Conservation (phyloP, 2,329 filamentous ascomycete genomes). For the Sporothrix schenckii region DNA sequence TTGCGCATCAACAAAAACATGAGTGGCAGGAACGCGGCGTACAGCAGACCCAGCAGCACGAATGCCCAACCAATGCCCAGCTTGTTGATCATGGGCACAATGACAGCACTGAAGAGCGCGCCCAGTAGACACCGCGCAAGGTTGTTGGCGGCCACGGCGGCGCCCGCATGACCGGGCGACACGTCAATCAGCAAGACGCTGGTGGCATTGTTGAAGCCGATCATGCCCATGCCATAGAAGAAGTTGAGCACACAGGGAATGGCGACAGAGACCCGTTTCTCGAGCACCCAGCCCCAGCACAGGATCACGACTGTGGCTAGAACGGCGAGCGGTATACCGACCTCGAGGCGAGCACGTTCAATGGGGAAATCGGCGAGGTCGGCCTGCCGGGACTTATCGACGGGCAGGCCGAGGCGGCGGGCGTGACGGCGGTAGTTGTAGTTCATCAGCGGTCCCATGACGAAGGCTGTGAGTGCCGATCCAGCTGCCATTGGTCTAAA, state of each 20-base stretch:
- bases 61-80: conserved; percentile 48
- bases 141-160: conserved; percentile 61
- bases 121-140: conserved; percentile 59
- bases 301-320: conserved; percentile 53
- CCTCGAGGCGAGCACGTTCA: conserved; percentile 54
- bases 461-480: conserved; percentile 50
- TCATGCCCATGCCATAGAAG: conserved; percentile 53
- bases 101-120: conserved; percentile 55
- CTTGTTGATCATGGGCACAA: conserved; percentile 58
- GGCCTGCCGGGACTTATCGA: conserved; percentile 57
- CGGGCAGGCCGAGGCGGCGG: conserved; percentile 53
- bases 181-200: conserved; percentile 61
- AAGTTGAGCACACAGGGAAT: conserved; percentile 53
- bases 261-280: conserved; percentile 49
- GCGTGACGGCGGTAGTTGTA: conserved; percentile 69
- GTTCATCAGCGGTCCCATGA: conserved; percentile 62
- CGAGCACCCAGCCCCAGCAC: conserved; percentile 57
- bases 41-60: conserved; percentile 51
- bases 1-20: conserved; percentile 48
- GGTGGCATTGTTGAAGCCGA: conserved; percentile 58
- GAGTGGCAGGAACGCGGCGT: conserved; percentile 46
- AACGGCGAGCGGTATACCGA: conserved; percentile 55
- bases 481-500: conserved; percentile 51
- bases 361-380: conserved; percentile 56
- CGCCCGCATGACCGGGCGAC: conserved; percentile 55